Evolutionary conservation across 805 yeast species (phyloP).

Genomic region (Starmerella geochares): DNA sequence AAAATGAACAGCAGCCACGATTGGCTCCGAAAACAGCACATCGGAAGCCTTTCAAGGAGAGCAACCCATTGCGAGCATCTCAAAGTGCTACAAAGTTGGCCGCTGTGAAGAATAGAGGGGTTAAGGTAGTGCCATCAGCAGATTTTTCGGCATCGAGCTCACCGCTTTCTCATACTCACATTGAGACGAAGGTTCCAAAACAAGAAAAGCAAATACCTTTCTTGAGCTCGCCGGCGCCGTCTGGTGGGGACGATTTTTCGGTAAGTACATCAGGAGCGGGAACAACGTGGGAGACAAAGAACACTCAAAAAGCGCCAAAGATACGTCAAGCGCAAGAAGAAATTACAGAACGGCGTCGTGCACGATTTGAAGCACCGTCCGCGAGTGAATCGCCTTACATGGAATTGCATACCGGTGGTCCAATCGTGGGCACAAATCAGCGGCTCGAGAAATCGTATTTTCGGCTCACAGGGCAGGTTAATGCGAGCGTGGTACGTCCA

Average conservation of each 20-base stretch:
- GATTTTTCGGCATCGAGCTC: too few relatives aligned
- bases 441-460: constrained; percentile 67
- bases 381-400: constrained; percentile 11
- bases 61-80: background rate
- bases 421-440: constrained; percentile 53
- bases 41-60: too few relatives aligned
- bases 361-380: background rate
- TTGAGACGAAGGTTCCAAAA: too few relatives aligned
- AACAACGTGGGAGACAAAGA: too few relatives aligned
- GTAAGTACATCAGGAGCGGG: too few relatives aligned
- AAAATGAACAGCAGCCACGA: background rate
- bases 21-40: too few relatives aligned
- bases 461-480: constrained; percentile 83
- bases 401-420: constrained; percentile 17
- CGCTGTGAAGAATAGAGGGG: too few relatives aligned
- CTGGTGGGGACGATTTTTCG: too few relatives aligned
- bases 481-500: constrained; percentile 76
- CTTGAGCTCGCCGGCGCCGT: too few relatives aligned
- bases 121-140: too few relatives aligned
- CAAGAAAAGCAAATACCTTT: too few relatives aligned
- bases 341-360: background rate
- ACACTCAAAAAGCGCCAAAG: background rate
- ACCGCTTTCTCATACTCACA: too few relatives aligned
- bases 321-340: background rate
- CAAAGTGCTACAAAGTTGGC: background rate